phyloP scores from a whole-genome alignment of 208 protist genomes.

The Vickermania ingenoplastis region DNA sequence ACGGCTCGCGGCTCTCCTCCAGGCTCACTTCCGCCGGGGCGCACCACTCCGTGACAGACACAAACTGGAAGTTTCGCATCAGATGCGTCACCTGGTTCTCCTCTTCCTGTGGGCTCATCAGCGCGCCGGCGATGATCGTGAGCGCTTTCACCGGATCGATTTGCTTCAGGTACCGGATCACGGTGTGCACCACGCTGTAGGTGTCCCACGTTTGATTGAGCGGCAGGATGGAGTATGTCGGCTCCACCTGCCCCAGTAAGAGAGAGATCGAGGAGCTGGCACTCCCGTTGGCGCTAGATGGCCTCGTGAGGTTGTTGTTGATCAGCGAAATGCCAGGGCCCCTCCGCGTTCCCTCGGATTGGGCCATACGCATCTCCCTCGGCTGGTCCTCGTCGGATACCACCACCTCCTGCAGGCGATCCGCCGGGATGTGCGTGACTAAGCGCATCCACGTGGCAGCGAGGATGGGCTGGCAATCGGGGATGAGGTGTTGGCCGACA shows the following conservation, averaged over 20 bases:
- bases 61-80: slow-evolving; percentile 18
- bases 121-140: slow-evolving; percentile 37
- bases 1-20: background rate
- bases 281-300: background rate
- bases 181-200: slow-evolving; percentile 40
- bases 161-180: slow-evolving; percentile 19
- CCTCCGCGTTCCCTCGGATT: background rate
- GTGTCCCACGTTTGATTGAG: slow-evolving; percentile 65
- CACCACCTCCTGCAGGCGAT: slow-evolving; percentile 15
- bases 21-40: background rate
- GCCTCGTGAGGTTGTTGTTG: background rate
- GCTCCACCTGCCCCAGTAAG: slow-evolving; percentile 38
- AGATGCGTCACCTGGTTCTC: slow-evolving; percentile 23
- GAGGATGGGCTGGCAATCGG: slow-evolving; percentile 28
- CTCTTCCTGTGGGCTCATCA: slow-evolving; percentile 33
- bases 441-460: slow-evolving; percentile 25
- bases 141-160: slow-evolving; percentile 9
- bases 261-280: slow-evolving; percentile 16
- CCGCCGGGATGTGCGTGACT: slow-evolving; percentile 14
- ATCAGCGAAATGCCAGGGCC: background rate
- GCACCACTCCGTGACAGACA: background rate
- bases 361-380: background rate
- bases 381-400: slow-evolving; percentile 11
- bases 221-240: slow-evolving; percentile 44
- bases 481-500: slow-evolving; percentile 29